These are phyloP conservation scores for Eucalyptus melliodora DNA, from an alignment of 345 rosid species.

Conservation along the genomic window DNA sequence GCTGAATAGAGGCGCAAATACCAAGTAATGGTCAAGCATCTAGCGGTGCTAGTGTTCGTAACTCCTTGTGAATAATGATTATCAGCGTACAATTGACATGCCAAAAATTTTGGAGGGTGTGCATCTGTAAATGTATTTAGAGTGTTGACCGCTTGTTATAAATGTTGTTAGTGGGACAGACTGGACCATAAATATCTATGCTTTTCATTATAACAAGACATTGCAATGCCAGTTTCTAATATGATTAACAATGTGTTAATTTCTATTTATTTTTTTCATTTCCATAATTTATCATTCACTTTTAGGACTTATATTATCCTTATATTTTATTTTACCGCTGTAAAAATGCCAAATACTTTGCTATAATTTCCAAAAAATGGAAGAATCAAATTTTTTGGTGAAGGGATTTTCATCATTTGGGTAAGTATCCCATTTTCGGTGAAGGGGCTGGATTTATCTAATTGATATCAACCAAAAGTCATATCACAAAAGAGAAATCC, in stretches of 20 bases:
- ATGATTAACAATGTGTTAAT: not conserved
- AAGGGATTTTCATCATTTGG: not conserved
- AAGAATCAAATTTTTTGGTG: not conserved
- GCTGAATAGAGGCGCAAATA: not conserved
- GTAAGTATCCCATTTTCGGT: not conserved
- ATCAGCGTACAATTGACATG: not conserved
- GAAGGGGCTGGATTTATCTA: not conserved
- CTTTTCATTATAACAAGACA: not conserved
- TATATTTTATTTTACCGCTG: not conserved
- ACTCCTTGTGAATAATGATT: not conserved
- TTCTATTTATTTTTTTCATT: not conserved
- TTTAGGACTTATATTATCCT: not conserved
- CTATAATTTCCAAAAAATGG: not conserved
- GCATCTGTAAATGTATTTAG: not conserved
- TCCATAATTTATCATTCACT: not conserved
- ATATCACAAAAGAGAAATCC: not conserved
- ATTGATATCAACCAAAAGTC: not conserved
- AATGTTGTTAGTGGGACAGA: not conserved
- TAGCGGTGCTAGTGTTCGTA: not conserved
- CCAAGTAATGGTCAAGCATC: not conserved
- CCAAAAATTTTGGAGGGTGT: not conserved
- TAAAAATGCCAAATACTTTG: not conserved
- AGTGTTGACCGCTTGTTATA: not conserved
- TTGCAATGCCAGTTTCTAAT: not conserved
- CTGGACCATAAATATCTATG: no score